Evolutionary conservation across 2,329 filamentous ascomycete genomes (phyloP), one percentile per base, ranked within the genome.

Genomic region (Huntiella savannae): DNA sequence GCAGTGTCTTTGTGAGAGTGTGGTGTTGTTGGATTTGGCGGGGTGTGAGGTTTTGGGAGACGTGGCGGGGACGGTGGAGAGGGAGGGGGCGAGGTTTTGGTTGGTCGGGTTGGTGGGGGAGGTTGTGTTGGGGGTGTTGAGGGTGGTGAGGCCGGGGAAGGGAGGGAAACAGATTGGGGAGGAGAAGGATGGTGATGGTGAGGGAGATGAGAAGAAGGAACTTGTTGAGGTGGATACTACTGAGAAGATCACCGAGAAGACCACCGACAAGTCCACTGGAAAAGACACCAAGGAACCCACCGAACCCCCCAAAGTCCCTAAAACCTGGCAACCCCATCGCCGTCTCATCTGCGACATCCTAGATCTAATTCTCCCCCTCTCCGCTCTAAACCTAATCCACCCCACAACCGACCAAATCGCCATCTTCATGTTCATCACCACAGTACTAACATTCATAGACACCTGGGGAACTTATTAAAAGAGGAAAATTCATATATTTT

Each of bases 81-180:
- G 69, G 16, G 76, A 84, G 59, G 73, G 71, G 0, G 74, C 81
- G 60, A 69, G 74, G 45, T 77, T 80, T 59, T 86, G 81, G 81
- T 71, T 83, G 52, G 71, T 76, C 35, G 69, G 70, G 0, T 61
- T 84, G 16, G 61, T 61, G 8, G 68, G 70, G 49, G 72, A 69
- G 1, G 60, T 73, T 0, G 37, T 69, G 2, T 54, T 63, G 17
- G 61, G 63, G 2, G 28, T 65, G 32, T 52, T 72, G 50, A 59
- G 63, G 50, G 55, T 73, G 35, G 48, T 61, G n/a, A 58, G 57
- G 39, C 50, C 64, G 10, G 50, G 62, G 28, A 59, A 59, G 33
- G 44, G 45, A 8, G 36, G 50, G 10, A 44, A 22, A 15, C 46
- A 43, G 19, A 36, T 50, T 36, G 44, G 39, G 11, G 47, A 51